Evolutionary conservation across 1,139 yeast species (phyloP), one percentile per base, ranked within the genome.

Genomic region (Candida neerlandica): DNA sequence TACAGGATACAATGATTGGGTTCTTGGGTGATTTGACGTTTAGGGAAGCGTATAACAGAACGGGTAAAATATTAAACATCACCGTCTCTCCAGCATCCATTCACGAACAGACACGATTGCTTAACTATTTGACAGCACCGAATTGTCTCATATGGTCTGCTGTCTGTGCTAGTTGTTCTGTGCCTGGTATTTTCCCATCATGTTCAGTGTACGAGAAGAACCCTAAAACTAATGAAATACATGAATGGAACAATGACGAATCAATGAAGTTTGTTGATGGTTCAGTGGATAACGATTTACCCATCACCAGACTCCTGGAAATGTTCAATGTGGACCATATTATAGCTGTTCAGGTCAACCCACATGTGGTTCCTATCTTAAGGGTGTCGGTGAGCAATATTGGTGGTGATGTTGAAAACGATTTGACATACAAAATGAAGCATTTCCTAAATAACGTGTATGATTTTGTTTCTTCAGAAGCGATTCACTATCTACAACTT

Each of bases 271-370:
- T 87, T 67, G 92, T 94, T 35, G 99, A 95, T 67, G 99, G 99
- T 0, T 90, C 97, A 0, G 97, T 95, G 4, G 96, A 92, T 62
- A 89, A 90, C 57, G 99, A 94, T 64, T 71, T 94, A 46, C 99
- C 99, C 1, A 85, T 91, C 29, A 80, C 96, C 0, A 78, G 97
- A 58, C 73, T 94, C 16, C 88, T 96, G 44, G 99, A 94, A 66
- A 89, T 94, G 92, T 95, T 94, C 64, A 94, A 94, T 61, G 97
- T 94, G 34, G 96, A 94, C 64, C 97, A 95, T 65, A 92, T 94
- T 53, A 89, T 94, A 62, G 98, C 97, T 0, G 92, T 96, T 48
- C 98, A 95, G 67, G 99, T 94, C 1, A 90, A 95, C 60, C 97
- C 98, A 0, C 99, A 94, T 64, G 96, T 94, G 30, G 92, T 89